Evolutionary conservation across 768 basidiomycete species (phyloP), one percentile per base, ranked within the genome.

Genomic region (Cystobasidium tubakii): DNA sequence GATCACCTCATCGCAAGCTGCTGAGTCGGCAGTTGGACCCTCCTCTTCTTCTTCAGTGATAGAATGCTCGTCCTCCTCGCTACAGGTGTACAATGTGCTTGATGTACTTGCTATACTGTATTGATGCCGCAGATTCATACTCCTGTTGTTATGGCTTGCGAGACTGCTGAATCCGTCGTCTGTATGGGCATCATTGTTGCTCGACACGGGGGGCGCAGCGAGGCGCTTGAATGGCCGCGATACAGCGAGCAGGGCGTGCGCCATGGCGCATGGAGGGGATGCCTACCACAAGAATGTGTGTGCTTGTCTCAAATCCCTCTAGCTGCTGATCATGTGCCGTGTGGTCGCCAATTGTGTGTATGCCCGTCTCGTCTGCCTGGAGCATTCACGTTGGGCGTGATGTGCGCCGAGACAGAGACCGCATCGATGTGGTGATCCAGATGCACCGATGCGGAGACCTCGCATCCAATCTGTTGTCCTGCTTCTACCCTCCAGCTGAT

Each of bases 61-160:
- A 21, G 46, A 50, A 15, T 17, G 46, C 33, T 60, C 57, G 21
- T 60, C 57, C 57, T 34, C 57, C 23, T 60, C 57, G 33, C 33
- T 34, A 21, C 33, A 60, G 33, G 57, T 60, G 57, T 60, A 60
- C 57, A 60, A 21, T 29, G 57, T 60, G 23, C 57, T 60, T 60
- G 57, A 60, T 27, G 57, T 60, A 21, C 57, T 60, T 29, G 57
- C 57, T 60, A 34, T 60, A 21, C 57, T 60, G 33, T 60, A 60
- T 60, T 60, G 25, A 60, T 60, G 57, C 23, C 57, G 25, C 9
- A 60, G 57, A 29, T n/a, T 29, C 27, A 55, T n/a, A n/a, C 53
- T 60, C 9, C 21, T 60, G 21, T 34, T 60, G 6, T 23, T 60
- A 25, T 34, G 12, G 57, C 57, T 60, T 60, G 57, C 17, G 12